phyloP scores from a whole-genome alignment of 208 protist species.

The Leptomonas seymouri region DNA sequence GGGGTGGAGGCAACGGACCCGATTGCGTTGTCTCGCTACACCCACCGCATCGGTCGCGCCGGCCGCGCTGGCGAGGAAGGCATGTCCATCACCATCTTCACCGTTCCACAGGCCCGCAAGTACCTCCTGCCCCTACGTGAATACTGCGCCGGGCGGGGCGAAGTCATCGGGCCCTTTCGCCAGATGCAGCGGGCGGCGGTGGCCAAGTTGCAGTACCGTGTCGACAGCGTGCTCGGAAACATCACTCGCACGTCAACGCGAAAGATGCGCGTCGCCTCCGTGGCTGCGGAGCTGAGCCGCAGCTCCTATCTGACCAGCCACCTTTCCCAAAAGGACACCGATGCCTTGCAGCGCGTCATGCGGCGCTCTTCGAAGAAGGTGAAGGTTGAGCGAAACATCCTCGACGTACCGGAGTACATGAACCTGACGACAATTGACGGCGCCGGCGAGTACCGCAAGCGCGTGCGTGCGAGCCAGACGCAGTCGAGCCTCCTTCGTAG shows the following conservation, averaged over 20 bases:
- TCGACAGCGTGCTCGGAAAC: constrained; percentile 79
- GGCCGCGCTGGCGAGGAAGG: constrained; percentile 89
- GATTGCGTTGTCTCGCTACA: constrained; percentile 91
- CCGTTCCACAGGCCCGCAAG: constrained; percentile 66
- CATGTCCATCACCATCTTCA: constrained; percentile 90
- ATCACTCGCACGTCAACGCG: constrained; percentile 78
- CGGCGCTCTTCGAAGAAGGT: constrained; percentile 76
- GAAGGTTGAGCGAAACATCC: constrained; percentile 82
- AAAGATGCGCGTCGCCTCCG: constrained; percentile 82
- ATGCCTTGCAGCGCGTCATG: constrained; percentile 85
- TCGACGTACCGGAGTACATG: constrained; percentile 93
- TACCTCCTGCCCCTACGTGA: constrained; percentile 54
- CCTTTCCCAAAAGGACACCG: constrained; percentile 90
- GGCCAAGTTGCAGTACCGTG: constrained; percentile 85
- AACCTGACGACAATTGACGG: constrained; percentile 66
- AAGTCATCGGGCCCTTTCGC: constrained; percentile 69
- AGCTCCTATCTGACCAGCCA: constrained; percentile 91
- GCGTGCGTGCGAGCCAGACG: constrained; percentile 67
- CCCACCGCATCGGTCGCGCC: constrained; percentile 96
- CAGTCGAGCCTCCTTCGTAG: constrained; percentile 41
- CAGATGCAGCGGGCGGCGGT: constrained; percentile 76
- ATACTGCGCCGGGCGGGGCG: constrained; percentile 59
- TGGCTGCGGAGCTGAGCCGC: constrained; percentile 86
- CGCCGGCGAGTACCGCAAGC: constrained; percentile 68
- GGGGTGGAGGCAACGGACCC: constrained; percentile 87